These are phyloP conservation scores for Echites panduratus DNA, from an alignment of 257 asterid species.

Conservation along the genomic window DNA sequence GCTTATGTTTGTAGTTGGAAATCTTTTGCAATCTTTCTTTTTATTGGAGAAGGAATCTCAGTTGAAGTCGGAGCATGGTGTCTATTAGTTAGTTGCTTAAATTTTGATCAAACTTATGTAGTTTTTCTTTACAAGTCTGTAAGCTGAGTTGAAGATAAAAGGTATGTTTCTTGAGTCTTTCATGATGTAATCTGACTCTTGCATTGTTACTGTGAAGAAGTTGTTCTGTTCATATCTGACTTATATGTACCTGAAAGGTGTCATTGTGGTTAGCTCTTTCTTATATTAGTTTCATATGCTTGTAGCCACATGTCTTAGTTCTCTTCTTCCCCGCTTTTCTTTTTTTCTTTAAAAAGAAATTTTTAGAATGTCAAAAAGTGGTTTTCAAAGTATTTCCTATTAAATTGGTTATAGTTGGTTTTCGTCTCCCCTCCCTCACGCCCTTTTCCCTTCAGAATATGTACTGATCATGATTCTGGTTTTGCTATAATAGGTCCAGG, in stretches of 20 bases:
- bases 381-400: background rate
- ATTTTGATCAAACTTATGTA: background rate
- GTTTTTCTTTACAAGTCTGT: background rate
- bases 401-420: background rate
- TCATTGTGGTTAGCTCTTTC: background rate
- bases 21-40: too few species aligned
- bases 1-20: background rate
- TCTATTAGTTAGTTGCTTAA: background rate
- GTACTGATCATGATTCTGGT: background rate
- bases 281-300: background rate
- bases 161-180: background rate
- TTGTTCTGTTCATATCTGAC: background rate
- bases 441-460: background rate
- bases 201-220: background rate
- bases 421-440: background rate
- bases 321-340: background rate
- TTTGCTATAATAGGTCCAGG: slow-evolving; percentile 61
- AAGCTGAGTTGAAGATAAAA: background rate
- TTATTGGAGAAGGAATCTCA: too few species aligned
- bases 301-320: background rate
- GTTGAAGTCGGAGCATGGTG: too few species aligned
- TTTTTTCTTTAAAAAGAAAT: background rate
- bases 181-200: too few species aligned
- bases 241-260: background rate
- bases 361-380: background rate